A percentile compares a stretch with the other conserved stretches of the same genome.
phyloP scores from a whole-genome alignment of 2,329 filamentous ascomycete species.

The Botrytis sinoallii region DNA sequence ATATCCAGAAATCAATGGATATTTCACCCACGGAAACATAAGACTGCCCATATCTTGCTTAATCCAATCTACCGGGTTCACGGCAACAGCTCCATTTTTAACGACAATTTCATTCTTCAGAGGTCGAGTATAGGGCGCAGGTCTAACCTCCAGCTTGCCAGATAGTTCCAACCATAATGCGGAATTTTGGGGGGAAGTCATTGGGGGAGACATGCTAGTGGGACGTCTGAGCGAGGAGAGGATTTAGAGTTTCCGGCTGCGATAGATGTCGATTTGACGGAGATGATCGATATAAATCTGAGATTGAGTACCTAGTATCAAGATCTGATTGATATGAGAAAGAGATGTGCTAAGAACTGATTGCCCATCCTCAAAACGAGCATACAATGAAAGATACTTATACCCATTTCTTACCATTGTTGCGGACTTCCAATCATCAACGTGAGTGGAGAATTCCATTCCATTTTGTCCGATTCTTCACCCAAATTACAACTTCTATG shows the following conservation, averaged over 20 bases:
- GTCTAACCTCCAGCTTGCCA: conserved; percentile 37
- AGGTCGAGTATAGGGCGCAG: conserved; percentile 41
- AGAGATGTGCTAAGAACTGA: neutral
- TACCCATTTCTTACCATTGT: neutral
- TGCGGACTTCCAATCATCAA: neutral
- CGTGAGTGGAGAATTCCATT: neutral
- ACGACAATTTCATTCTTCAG: conserved; percentile 41
- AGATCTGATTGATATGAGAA: neutral
- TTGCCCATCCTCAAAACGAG: neutral
- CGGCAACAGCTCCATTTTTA: conserved; percentile 41
- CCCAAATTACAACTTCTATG: neutral
- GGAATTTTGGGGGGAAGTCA: neutral
- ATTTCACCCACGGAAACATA: conserved; percentile 24
- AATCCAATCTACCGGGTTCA: conserved; percentile 43
- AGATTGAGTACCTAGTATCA: neutral
- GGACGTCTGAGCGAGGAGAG: neutral
- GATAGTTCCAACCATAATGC: conserved; percentile 27
- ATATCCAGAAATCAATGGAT: conserved; percentile 45
- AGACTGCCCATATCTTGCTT: conserved; percentile 12
- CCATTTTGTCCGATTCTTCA: neutral
- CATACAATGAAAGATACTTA: conserved; percentile 5
- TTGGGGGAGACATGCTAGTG: neutral
- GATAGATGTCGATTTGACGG: neutral
- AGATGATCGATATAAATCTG: neutral
- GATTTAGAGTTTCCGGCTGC: neutral